Evolutionary conservation across 2,329 filamentous ascomycete species (phyloP), one percentile per base, ranked within the genome.

Genomic region (Ophidiomyces ophidiicola): DNA sequence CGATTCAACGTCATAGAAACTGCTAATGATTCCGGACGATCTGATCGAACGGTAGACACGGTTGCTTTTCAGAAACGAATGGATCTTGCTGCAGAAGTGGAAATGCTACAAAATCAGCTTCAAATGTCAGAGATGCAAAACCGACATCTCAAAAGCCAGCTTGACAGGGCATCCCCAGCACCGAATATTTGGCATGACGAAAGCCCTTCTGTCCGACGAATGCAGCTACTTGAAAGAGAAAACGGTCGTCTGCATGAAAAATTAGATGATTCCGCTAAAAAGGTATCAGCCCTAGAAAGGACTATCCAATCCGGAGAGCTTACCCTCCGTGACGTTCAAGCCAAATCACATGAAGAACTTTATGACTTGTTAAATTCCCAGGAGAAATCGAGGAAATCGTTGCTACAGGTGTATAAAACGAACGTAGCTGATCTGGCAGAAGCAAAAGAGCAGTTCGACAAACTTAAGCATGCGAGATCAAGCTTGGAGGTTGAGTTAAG

Each of bases 41-140:
- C 87, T 2, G 88, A 96, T 55, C 74, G 78, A 41, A 94, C 85
- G 0, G 76, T 80, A 17, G 88, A 94, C 57, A 82, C 85, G 11
- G 67, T 86, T 29, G 80, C 78, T 48, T 84, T 84, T 62, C 88
- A 90, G 63, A 85, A 81, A 53, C 79, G 81, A 26, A 88, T 92
- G 78, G 88, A 96, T 55, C 68, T 93, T 44, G 90, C 87, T 53
- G 75, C 84, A 3, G 87, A 96, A 53, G 70, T 94, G 8, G 88
- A 96, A 57, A 79, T 93, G 59, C 71, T 94, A 18, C 88, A 94
- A 57, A 94, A 92, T 56, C 85, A 94, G 57, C 72, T 96, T 36
- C 88, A 96, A 55, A 76, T 96, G 57, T 79, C 82, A 3, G 82
- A 94, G 59, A 94, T 96, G 84, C 83, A 92, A 51, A 94, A 94